phyloP scores from a whole-genome alignment of 441 rosid genomes.

The Eruca vesicaria region DNA sequence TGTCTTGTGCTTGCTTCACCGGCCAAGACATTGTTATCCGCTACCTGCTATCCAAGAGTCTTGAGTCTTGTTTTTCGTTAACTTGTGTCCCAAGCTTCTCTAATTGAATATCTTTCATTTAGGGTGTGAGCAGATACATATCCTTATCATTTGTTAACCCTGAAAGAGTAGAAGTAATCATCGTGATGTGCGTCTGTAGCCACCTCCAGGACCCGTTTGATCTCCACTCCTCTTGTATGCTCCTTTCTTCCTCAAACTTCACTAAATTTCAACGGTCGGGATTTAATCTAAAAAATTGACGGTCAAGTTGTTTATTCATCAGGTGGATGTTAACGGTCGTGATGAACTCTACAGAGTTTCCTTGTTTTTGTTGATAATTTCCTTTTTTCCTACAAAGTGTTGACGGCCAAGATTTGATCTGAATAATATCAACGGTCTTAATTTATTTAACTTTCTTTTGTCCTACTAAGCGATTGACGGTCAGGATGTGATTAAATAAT shows the following conservation, averaged over 20 bases:
- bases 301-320: background rate
- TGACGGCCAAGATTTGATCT: background rate
- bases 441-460: background rate
- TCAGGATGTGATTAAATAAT: background rate
- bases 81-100: constrained; percentile 28
- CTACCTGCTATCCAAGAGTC: constrained; percentile 69
- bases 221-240: constrained; percentile 44
- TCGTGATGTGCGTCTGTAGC: constrained; percentile 33
- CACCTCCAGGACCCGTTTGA: constrained; percentile 34
- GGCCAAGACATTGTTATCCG: constrained; percentile 56
- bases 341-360: background rate
- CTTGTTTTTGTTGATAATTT: background rate
- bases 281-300: background rate
- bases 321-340: background rate
- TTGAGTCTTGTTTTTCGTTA: constrained; percentile 46
- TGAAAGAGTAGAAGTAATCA: constrained; percentile 46
- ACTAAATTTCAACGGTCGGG: constrained; percentile 30
- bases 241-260: constrained; percentile 48
- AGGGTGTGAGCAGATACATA: constrained; percentile 41
- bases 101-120: constrained; percentile 34
- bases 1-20: constrained; percentile 60
- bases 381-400: background rate
- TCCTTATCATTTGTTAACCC: constrained; percentile 35
- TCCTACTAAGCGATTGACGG: too few relatives aligned
- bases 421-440: background rate